phyloP scores from a whole-genome alignment of 1,284 basidiomycete species.

The Stygiomarasmius scandens region DNA sequence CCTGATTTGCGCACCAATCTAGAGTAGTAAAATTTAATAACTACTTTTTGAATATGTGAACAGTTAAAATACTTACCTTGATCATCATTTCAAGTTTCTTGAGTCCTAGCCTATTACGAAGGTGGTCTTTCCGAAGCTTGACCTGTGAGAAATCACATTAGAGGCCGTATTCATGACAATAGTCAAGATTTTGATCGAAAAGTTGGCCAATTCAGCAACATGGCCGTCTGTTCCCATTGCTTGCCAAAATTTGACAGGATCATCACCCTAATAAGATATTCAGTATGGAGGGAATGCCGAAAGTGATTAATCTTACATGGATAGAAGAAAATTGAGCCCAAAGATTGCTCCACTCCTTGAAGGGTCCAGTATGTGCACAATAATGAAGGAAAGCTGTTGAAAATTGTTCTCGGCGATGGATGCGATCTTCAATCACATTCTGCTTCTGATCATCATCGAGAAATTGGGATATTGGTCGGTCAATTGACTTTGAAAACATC shows the following conservation, averaged over 20 bases:
- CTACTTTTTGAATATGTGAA: background rate
- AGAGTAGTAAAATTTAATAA: background rate
- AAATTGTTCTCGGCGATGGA: background rate
- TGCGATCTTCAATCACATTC: background rate
- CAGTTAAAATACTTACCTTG: background rate
- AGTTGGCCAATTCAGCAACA: slow-evolving; percentile 21
- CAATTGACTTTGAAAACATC: background rate
- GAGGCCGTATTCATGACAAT: slow-evolving; percentile 26
- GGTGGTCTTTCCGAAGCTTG: slow-evolving; percentile 22
- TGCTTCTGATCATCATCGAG: background rate
- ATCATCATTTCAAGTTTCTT: background rate
- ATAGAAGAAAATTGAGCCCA: background rate
- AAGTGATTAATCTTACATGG: slow-evolving; percentile 10
- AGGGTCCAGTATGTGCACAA: background rate
- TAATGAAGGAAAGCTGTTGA: slow-evolving; percentile 9
- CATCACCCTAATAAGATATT: slow-evolving; percentile 17
- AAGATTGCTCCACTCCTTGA: slow-evolving; percentile 2
- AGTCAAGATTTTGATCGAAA: slow-evolving; percentile 22
- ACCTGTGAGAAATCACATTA: slow-evolving; percentile 23
- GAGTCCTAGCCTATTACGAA: slow-evolving; percentile 1
- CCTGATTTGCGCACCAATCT: background rate
- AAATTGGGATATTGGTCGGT: background rate
- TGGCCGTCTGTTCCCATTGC: slow-evolving; percentile 12
- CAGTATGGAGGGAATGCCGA: background rate
- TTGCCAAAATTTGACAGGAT: slow-evolving; percentile 26